Conservation (phyloP, 495 filamentous ascomycete species). For the Hyaloscypha variabilis region DNA sequence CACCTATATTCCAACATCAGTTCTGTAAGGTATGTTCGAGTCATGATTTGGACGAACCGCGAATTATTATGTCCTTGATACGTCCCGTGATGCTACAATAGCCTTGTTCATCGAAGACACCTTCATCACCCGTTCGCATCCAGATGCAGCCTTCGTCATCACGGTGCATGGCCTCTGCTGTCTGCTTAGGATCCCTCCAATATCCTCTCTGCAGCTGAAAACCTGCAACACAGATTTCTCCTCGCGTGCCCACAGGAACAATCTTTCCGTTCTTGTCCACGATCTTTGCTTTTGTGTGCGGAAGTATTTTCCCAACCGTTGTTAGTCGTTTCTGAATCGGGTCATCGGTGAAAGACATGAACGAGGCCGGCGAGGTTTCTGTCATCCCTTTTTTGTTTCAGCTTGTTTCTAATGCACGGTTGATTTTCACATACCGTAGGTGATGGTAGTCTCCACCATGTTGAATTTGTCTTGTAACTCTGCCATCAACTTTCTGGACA, state of each 20-base stretch:
- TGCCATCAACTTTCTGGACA: conserved; percentile 66
- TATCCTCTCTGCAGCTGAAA: conserved; percentile 71
- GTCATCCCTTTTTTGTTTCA: conserved; percentile 45
- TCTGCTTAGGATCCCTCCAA: conserved; percentile 72
- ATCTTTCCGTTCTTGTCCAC: conserved; percentile 59
- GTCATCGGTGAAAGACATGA: conserved; percentile 70
- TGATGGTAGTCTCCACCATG: conserved; percentile 70
- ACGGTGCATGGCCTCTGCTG: conserved; percentile 59
- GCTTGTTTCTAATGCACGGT: not conserved
- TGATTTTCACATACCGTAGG: conserved; percentile 49
- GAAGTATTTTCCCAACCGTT: conserved; percentile 69
- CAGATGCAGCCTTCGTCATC: conserved; percentile 63
- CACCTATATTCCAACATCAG: conserved; percentile 39
- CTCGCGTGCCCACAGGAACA: conserved; percentile 59
- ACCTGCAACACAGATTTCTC: conserved; percentile 70
- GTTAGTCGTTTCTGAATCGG: conserved; percentile 58
- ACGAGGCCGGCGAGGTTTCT: conserved; percentile 70
- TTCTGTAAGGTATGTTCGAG: not conserved
- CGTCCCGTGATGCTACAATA: conserved; percentile 66
- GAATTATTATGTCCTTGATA: conserved; percentile 69
- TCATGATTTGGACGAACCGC: conserved; percentile 37
- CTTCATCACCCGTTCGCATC: conserved; percentile 73
- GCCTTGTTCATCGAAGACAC: conserved; percentile 63
- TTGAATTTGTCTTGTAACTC: conserved; percentile 59
- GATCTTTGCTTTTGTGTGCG: conserved; percentile 70